Evolutionary conservation across 2,329 filamentous ascomycete species (phyloP), one percentile per base, ranked within the genome.

Genomic region (Alternaria alternata): DNA sequence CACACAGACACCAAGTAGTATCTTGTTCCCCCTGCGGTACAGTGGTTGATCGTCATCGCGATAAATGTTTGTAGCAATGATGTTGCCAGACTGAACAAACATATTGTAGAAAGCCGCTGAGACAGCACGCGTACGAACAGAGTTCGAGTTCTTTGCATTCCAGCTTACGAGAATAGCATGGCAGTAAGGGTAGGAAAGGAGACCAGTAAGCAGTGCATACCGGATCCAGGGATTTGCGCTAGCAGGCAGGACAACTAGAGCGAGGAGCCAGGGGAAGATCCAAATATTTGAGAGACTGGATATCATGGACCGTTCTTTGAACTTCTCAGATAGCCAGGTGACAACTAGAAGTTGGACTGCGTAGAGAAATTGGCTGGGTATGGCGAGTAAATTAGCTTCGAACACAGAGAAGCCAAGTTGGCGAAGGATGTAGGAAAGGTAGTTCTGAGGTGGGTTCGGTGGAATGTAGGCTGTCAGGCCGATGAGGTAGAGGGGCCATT

Each of bases 361-460:
- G 54, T 71, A 73, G 48, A 78, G 64, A 12, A 76, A 72, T 32
- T 78, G 74, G 4, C 69, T 74, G 62, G 85, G 77, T n/a, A 91
- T 89, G 2, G 85, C 83, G 7, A 91, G 81, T 34, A 91, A 72
- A 68, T 90, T 91, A 2, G 87, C 83, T 22, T 86, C 78, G 73
- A 91, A 88, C 3, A 85, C 87, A 61, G 81, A 81, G 75, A 89
- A 91, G 0, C 88, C 88, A 0, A 90, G 78, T 2, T 80, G 78
- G 46, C 83, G 83, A 6, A 90, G 80, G 1, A 84, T 86, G 5
- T 89, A 81, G 0, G 88, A 88, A 5, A 91, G 80, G 47, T 75
- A 75, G 18, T 52, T 70, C 1, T 22, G 24, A 1, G 69, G 66
- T 3, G 72, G 69, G 6, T 67, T 38, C 2, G 65, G 64, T 5